Evolutionary conservation across 768 basidiomycete species (phyloP), one percentile per base, ranked within the genome.

Genomic region (Coprinopsis marcescibilis): DNA sequence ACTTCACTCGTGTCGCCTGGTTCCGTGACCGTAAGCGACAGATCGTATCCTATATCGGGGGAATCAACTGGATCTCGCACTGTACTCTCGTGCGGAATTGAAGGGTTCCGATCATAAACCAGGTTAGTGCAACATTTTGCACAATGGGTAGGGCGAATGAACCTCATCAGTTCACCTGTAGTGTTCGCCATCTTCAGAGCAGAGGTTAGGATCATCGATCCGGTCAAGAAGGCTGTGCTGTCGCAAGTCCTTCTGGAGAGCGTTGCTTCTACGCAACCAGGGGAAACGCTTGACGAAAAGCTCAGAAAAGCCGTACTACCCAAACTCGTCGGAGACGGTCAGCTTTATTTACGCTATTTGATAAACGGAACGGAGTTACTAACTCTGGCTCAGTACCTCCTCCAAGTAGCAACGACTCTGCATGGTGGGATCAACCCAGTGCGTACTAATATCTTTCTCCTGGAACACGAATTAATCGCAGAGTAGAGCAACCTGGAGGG

Each of bases 41-140:
- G 96, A 99, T 70, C 89, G 96, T n/a, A 81, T 99, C 6, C 61
- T 99, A 48, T 94, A 85, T 68, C 80, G 78, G 51, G 95, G 95
- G 8, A 59, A 59, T 26, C 68, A 71, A 26, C 71, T 97, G 20
- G 83, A 91, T 51, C 71, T 93, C 37, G 70, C 77, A 0, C 75
- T 81, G 7, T 99, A 99, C 63, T 81, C 83, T 15, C 74, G 92
- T 49, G 85, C 89, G 5, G 90, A 95, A 55, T 66, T 99, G 47
- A 74, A 72, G 57, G 81, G 87, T n/a, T 99, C 96, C 4, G 96
- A 99, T 67, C 96, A 99, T 61, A 83, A 86, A 59, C 96, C 96
- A 61, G 89, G 91, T 84, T 51, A 43, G 68, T 52, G 42, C 19
- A 43, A 26, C 32, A 20, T 35, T 43, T n/a, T 27, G 15, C 49